phyloP scores from a whole-genome alignment of 2,329 filamentous ascomycete species.

The Hypoxylon sp. region DNA sequence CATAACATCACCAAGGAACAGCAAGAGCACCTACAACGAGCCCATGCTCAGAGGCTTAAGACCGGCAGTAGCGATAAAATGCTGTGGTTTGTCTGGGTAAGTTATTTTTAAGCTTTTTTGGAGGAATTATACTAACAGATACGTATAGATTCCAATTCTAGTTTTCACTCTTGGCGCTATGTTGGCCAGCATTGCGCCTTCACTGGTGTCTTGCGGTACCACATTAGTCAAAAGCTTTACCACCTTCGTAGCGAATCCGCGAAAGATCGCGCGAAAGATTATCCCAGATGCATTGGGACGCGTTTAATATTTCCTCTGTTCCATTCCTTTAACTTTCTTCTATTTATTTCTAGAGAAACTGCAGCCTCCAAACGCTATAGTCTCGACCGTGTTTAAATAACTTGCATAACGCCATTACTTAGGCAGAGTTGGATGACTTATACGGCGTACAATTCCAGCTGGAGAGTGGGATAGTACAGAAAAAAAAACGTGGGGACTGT shows the following conservation, averaged over 20 bases:
- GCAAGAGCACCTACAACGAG: slow-evolving; percentile 73
- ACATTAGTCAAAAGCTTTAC: slow-evolving; percentile 36
- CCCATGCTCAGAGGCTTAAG: slow-evolving; percentile 74
- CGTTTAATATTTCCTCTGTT: slow-evolving; percentile 19
- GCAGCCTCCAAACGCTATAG: background rate
- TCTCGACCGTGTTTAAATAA: slow-evolving; percentile 27
- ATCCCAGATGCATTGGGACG: slow-evolving; percentile 9
- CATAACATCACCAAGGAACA: slow-evolving; percentile 75
- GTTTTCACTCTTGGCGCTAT: slow-evolving; percentile 56
- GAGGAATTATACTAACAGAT: slow-evolving; percentile 37
- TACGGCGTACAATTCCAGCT: slow-evolving; percentile 8
- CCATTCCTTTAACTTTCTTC: slow-evolving; percentile 1
- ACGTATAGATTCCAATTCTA: slow-evolving; percentile 56
- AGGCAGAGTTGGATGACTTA: slow-evolving; percentile 23
- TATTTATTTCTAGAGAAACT: slow-evolving; percentile 9
- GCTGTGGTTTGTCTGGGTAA: slow-evolving; percentile 78
- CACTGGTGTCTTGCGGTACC: slow-evolving; percentile 43
- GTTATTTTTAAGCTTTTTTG: slow-evolving; percentile 13
- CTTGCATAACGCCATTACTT: slow-evolving; percentile 27
- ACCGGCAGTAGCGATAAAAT: slow-evolving; percentile 74
- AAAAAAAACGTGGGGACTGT: background rate
- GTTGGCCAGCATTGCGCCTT: slow-evolving; percentile 55
- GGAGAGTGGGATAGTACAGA: slow-evolving; percentile 5
- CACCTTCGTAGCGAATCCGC: slow-evolving; percentile 43
- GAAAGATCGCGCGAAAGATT: slow-evolving; percentile 34